Evolutionary conservation across 306 rosid genomes (phyloP), one percentile per base, ranked within the genome.

Genomic region (Rosa lucieae): DNA sequence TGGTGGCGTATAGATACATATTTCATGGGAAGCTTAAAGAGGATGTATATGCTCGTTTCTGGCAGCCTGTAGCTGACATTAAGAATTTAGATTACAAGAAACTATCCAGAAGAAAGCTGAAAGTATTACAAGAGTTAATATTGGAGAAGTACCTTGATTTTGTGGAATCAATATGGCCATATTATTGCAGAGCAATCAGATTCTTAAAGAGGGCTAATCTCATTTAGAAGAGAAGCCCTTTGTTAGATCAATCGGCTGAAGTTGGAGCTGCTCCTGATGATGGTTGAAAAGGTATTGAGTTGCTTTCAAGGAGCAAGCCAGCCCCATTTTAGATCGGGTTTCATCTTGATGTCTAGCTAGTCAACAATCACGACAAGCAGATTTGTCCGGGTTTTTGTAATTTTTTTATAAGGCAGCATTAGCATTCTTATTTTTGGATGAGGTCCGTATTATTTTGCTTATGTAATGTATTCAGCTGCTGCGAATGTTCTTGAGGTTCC

Each of bases 121-220:
- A 86, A 82, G 92, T 72, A 81, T 81, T 90, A 78, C 82, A 81
- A 86, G 87, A 82, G 26, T 81, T 89, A 86, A 20, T 84, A 18
- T 20, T 78, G 74, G 97, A 93, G 86, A 86, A 51, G 85, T 90
- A 88, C 81, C 90, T 90, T 42, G 98, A 93, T 81, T 91, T 77
- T 72, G 83, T 89, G 76, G 98, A 93, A 84, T 91, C 87, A 52
- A 88, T 91, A 83, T 93, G 98, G 98, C 98, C 98, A 43, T 86
- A 75, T 77, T 93, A 93, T 74, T 89, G 93, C 83, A 81, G 97
- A 78, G 65, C 91, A 56, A 90, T 93, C 72, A 91, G 98, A 78
- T 91, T 91, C 84, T 80, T 93, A 42, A 93, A 89, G 88, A 90
- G 86, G 78, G 90, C 98, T 56, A 87, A 93, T 89, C 93, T 93